Evolutionary conservation across 768 basidiomycete species (phyloP).

Genomic region (Lenzites betulinus): DNA sequence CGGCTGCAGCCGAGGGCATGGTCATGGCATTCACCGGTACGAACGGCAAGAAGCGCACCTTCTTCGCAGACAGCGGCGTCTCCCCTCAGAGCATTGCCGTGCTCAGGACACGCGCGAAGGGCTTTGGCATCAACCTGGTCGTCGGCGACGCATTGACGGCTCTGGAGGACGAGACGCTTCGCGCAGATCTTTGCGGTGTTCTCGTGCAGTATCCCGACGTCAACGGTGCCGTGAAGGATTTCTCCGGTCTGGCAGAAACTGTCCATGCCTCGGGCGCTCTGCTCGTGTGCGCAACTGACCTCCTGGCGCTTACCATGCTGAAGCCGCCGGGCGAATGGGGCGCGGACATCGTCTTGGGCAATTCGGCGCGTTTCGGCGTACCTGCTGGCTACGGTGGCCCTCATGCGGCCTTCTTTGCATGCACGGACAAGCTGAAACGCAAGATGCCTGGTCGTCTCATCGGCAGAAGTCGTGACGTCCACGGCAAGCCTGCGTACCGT

Average conservation of each 20-base stretch:
- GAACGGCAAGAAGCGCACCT: slow-evolving; percentile 74
- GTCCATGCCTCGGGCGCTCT: slow-evolving; percentile 79
- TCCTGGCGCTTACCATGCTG: slow-evolving; percentile 89
- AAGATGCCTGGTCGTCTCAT: slow-evolving; percentile 99
- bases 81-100: slow-evolving; percentile 90
- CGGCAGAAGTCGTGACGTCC: slow-evolving; percentile 82
- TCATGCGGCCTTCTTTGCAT: slow-evolving; percentile 97
- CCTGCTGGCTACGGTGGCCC: slow-evolving; percentile 97
- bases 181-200: slow-evolving; percentile 76
- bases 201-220: slow-evolving; percentile 95
- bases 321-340: slow-evolving; percentile 99
- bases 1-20: slow-evolving; percentile 96
- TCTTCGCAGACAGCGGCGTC: slow-evolving; percentile 83
- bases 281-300: slow-evolving; percentile 86
- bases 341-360: slow-evolving; percentile 93
- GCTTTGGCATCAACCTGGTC: slow-evolving; percentile 85
- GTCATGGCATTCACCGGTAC: slow-evolving; percentile 82
- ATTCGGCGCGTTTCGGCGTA: slow-evolving; percentile 95
- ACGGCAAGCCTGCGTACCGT: slow-evolving; percentile 88
- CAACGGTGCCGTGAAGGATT: slow-evolving; percentile 81
- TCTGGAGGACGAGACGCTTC: slow-evolving; percentile 53
- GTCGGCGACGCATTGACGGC: slow-evolving; percentile 60
- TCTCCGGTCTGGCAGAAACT: slow-evolving; percentile 58
- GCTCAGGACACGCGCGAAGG: slow-evolving; percentile 86
- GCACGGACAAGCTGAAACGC: slow-evolving; percentile 87